Percentiles rank a stretch among this genome's conserved stretches.
Conservation (phyloP, 495 filamentous ascomycete genomes). For the Xylaria cubensis region DNA sequence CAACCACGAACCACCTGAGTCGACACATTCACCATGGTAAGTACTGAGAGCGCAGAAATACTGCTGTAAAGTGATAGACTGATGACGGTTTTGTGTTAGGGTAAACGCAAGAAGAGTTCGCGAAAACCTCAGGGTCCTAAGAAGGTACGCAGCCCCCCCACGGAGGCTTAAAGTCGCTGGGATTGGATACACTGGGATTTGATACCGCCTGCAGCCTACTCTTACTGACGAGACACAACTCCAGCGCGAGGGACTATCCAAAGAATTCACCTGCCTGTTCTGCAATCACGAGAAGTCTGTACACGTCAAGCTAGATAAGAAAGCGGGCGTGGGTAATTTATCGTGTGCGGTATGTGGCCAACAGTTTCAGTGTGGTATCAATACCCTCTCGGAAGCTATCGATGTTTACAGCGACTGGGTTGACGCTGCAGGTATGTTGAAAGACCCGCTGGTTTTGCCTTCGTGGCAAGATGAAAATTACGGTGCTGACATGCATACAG, state of each 20-base stretch:
- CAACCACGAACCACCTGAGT: background rate
- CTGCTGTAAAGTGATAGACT: background rate
- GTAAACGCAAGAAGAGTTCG: slow-evolving; percentile 95
- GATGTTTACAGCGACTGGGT: slow-evolving; percentile 99
- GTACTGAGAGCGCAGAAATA: background rate
- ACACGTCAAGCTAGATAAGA: slow-evolving; percentile 88
- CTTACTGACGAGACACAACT: slow-evolving; percentile 4
- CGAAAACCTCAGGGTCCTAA: slow-evolving; percentile 81
- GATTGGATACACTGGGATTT: background rate
- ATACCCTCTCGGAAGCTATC: slow-evolving; percentile 62
- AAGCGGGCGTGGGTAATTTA: slow-evolving; percentile 79
- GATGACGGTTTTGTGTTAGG: slow-evolving; percentile 46
- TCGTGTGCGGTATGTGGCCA: slow-evolving; percentile 94
- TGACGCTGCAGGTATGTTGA: slow-evolving; percentile 86
- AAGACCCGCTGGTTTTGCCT: slow-evolving; percentile 36
- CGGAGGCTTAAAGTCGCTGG: background rate
- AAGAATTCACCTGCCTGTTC: slow-evolving; percentile 92
- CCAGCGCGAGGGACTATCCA: slow-evolving; percentile 60
- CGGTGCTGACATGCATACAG: slow-evolving; percentile 37
- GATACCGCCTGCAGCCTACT: background rate
- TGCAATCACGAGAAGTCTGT: slow-evolving; percentile 97
- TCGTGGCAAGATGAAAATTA: background rate
- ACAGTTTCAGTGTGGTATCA: slow-evolving; percentile 83
- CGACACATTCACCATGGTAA: slow-evolving; percentile 13
- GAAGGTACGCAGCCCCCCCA: slow-evolving; percentile 63